A percentile compares a stretch with the other conserved stretches of the same genome.
These are phyloP conservation scores for Nannizziopsis barbatae DNA, from an alignment of 2,329 filamentous ascomycete genomes.

Conservation along the genomic window DNA sequence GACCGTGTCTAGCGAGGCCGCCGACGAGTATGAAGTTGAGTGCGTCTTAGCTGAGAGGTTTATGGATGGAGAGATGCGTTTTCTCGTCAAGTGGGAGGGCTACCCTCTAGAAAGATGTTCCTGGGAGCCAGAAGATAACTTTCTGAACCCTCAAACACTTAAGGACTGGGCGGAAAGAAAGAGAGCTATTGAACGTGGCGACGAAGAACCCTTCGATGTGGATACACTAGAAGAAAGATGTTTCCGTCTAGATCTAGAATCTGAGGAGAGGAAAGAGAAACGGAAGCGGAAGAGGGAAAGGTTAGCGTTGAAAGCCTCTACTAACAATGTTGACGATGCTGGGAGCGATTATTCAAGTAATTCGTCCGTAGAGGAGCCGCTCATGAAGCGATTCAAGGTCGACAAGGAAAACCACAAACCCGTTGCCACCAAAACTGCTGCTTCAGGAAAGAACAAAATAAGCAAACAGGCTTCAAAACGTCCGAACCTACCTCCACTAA, in stretches of 20 bases:
- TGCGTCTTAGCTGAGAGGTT: constrained; percentile 40
- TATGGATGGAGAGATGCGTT: constrained; percentile 32
- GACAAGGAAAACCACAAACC: neutral
- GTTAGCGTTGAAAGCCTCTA: constrained; percentile 14
- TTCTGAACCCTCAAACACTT: constrained; percentile 31
- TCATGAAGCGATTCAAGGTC: neutral
- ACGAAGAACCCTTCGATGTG: constrained; percentile 25
- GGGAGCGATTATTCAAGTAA: neutral
- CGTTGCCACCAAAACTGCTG: too few species aligned
- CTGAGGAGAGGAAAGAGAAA: constrained; percentile 20
- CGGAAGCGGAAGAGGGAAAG: constrained; percentile 23
- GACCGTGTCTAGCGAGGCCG: constrained; percentile 34
- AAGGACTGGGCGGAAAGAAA: constrained; percentile 32
- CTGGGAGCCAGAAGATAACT: constrained; percentile 41
- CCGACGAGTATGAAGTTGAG: constrained; percentile 46
- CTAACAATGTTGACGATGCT: neutral
- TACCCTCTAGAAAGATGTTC: constrained; percentile 49
- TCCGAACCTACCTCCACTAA: neutral
- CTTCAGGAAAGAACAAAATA: neutral
- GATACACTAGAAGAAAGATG: constrained; percentile 22
- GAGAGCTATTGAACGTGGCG: constrained; percentile 23
- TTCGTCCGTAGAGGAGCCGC: neutral
- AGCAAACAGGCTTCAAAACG: neutral
- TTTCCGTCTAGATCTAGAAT: constrained; percentile 17
- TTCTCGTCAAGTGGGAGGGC: constrained; percentile 54